phyloP scores from a whole-genome alignment of 257 asterid genomes.

The Solanum clarkiae region DNA sequence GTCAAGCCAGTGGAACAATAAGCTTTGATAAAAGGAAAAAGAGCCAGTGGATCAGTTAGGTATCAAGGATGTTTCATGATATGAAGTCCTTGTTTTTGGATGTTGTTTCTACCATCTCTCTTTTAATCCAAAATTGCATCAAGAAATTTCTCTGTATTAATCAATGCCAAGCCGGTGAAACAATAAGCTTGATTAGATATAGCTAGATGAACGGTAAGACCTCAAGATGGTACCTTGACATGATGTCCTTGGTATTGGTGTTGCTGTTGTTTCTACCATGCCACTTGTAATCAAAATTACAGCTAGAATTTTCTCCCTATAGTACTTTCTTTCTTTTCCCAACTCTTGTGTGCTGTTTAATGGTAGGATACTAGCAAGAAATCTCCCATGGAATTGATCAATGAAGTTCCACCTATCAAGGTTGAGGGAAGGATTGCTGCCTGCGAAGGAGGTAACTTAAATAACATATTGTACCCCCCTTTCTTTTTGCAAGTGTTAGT shows the following conservation, averaged over 20 bases:
- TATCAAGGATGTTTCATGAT: not conserved
- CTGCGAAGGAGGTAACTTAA: constrained; percentile 82
- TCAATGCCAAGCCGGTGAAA: not conserved
- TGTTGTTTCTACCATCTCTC: not conserved
- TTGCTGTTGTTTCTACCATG: not conserved
- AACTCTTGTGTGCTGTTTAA: not conserved
- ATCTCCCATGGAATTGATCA: constrained; percentile 95
- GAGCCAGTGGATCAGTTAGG: not conserved
- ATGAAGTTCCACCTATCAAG: constrained; percentile 94
- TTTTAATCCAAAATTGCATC: not conserved
- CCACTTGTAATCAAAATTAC: not conserved
- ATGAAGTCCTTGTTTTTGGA: not conserved
- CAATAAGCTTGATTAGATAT: not conserved
- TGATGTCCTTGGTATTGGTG: not conserved
- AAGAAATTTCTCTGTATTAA: not conserved
- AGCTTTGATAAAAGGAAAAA: not conserved
- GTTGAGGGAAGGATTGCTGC: constrained; percentile 74
- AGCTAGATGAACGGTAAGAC: not conserved
- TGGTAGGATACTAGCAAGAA: constrained; percentile 59
- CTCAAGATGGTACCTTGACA: not conserved
- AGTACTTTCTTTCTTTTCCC: not conserved
- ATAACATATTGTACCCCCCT: not conserved
- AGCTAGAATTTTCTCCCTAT: not conserved
- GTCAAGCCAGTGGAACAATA: not conserved
- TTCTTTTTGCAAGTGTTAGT: not conserved